A percentile compares a stretch with the other conserved stretches of the same genome.
Evolutionary conservation across 495 filamentous ascomycete genomes (phyloP).

Genomic region (Penicillium turbatum): DNA sequence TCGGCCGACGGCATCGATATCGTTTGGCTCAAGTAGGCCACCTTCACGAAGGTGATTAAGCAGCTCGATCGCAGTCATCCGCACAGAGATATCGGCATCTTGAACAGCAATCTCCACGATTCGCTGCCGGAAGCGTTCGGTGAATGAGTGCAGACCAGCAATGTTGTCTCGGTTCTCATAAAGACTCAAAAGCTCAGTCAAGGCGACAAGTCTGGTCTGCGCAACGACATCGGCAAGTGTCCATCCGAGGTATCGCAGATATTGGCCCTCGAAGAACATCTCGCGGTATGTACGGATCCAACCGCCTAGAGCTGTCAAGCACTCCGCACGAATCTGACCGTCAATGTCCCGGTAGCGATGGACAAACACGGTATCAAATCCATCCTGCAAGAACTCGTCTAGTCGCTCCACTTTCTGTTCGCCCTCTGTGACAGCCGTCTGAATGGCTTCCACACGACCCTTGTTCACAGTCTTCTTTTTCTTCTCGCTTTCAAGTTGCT

Average conservation of each 20-base stretch:
- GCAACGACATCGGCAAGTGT: slow-evolving; percentile 74
- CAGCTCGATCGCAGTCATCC: slow-evolving; percentile 72
- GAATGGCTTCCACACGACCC: slow-evolving; percentile 61
- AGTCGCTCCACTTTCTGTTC: slow-evolving; percentile 59
- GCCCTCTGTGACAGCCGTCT: slow-evolving; percentile 61
- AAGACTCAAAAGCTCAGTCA: slow-evolving; percentile 75
- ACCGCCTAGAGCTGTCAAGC: slow-evolving; percentile 72
- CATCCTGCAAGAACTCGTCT: slow-evolving; percentile 67
- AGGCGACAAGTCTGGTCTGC: slow-evolving; percentile 65
- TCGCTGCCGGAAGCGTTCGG: slow-evolving; percentile 80
- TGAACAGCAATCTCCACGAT: slow-evolving; percentile 87
- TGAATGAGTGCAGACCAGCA: slow-evolving; percentile 76
- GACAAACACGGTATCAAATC: slow-evolving; percentile 85
- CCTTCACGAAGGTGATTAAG: slow-evolving; percentile 76
- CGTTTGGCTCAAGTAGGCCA: slow-evolving; percentile 82
- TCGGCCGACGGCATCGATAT: slow-evolving; percentile 79
- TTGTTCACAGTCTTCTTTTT: slow-evolving; percentile 77
- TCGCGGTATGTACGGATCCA: slow-evolving; percentile 85
- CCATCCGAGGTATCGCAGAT: slow-evolving; percentile 93
- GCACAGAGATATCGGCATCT: slow-evolving; percentile 73
- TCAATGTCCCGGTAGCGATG: slow-evolving; percentile 95
- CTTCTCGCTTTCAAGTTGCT: slow-evolving; percentile 76
- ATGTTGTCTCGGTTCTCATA: slow-evolving; percentile 73
- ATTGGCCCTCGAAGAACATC: slow-evolving; percentile 79
- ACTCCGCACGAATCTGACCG: slow-evolving; percentile 77